These are phyloP conservation scores for Verticillium klebahnii DNA, from an alignment of 2,329 filamentous ascomycete species.

Conservation along the genomic window DNA sequence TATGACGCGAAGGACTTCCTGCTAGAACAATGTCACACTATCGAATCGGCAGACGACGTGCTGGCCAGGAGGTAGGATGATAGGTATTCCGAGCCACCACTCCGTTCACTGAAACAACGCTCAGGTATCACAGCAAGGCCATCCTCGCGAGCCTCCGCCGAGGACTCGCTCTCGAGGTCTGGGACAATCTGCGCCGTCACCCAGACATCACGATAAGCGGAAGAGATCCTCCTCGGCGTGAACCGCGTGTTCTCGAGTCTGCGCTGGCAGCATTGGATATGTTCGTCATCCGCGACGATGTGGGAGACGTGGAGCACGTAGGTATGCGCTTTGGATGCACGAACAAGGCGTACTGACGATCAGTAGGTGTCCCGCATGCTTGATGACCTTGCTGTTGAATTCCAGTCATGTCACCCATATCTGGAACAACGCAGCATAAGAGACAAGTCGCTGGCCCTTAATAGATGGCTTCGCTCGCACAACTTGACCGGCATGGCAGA, in stretches of 20 bases:
- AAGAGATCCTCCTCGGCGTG: not conserved
- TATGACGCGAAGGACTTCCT: constrained; percentile 89
- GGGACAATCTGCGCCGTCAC: constrained; percentile 45
- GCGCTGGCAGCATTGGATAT: constrained; percentile 82
- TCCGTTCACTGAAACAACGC: constrained; percentile 9
- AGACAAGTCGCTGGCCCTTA: constrained; percentile 62
- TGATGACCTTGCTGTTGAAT: constrained; percentile 54
- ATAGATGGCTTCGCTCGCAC: constrained; percentile 62
- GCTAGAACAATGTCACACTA: constrained; percentile 56
- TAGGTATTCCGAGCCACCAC: constrained; percentile 1
- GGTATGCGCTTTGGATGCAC: constrained; percentile 15
- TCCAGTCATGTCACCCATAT: constrained; percentile 47
- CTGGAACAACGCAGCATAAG: constrained; percentile 57
- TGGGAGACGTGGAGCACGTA: constrained; percentile 71
- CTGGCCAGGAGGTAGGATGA: constrained; percentile 61
- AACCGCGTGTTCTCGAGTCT: constrained; percentile 52
- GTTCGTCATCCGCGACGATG: constrained; percentile 72
- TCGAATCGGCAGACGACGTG: constrained; percentile 63
- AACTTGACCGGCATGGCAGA: constrained; percentile 68
- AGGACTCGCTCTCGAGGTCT: constrained; percentile 71
- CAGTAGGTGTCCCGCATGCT: constrained; percentile 57
- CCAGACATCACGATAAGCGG: constrained; percentile 19
- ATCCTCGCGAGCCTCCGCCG: constrained; percentile 78
- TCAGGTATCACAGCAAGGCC: constrained; percentile 69
- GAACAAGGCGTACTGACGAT: not conserved